Base-by-base conservation (phyloP, 768 basidiomycete species). In the Trametes cinnabarina region DNA sequence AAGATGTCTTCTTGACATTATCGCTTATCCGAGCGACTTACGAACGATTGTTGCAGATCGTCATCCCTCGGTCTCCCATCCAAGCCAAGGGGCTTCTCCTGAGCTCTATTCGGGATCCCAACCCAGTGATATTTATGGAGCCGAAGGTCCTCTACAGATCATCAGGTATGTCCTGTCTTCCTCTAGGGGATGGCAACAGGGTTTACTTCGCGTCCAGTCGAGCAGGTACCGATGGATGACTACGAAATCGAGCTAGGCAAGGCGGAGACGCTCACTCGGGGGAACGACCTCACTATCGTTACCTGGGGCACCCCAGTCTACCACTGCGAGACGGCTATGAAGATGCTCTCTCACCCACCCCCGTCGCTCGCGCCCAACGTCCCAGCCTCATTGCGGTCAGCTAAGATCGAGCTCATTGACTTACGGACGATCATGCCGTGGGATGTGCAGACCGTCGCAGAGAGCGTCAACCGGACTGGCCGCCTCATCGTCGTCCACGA, bases 271-370 rank as follows among this genome's bases (percentile, higher is more conserved):
- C 81, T 98, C 10, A 72, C 79, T 1, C 69, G 81, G 0, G 95
- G 94, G 4, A 78, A 82, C 10, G 94, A 97, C 68, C 76, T 97
- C n/a, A 98, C 95, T 1, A 72, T 97, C 25, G 76, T 97, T 19
- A 84, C 93, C 7, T 98, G 92, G 85, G 94, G 94, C n/a, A 94
- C 94, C 14, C 92, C 94, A 1, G 73, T 97, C 32, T 96, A 92
- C 73, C 87, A 91, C 64, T 93, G 92, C 70, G 90, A 94, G 77
- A 78, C 83, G 17, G 94, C 95, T 0, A 73, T 97, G 14, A 81
- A 85, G 63, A 77, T 94, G 66, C 78, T 97, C 28, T 73, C 72
- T 3, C 77, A 82, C 48, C 94, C 94, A 0, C 82, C 88, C 1
- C 70, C 81, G 19, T 72, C 81, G 14, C 73, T 96, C 4, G 83